Conservation (phyloP, 1,139 yeast species). For the Blastobotrys ciferrii region DNA sequence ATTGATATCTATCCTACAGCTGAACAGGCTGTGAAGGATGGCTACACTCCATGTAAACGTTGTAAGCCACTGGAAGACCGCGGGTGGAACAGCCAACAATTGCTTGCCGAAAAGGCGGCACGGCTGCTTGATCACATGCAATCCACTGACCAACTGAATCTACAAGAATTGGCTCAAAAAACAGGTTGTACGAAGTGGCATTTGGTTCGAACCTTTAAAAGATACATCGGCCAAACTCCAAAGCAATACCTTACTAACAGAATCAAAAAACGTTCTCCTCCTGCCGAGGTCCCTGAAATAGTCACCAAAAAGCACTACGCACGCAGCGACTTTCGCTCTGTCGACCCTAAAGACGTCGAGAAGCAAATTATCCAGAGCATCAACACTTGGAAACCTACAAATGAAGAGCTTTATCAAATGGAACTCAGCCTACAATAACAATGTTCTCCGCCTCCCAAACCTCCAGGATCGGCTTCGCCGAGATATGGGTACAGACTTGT, state of each 20-base stretch:
- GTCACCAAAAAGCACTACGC: constrained; percentile 1
- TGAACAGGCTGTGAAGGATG: not conserved
- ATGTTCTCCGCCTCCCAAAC: too few relatives aligned
- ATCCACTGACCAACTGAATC: not conserved
- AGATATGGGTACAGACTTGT: too few relatives aligned
- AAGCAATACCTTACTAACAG: not conserved
- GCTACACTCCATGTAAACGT: constrained; percentile 3
- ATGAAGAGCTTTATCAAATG: not conserved
- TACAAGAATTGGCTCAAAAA: not conserved
- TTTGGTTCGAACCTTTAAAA: not conserved
- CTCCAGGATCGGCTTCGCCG: too few relatives aligned
- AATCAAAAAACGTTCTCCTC: not conserved
- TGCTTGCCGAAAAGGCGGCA: not conserved
- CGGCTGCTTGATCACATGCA: not conserved
- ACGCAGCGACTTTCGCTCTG: not conserved
- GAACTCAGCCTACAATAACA: not conserved
- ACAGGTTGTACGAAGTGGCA: constrained; percentile 7
- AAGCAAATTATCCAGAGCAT: not conserved
- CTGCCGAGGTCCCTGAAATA: not conserved
- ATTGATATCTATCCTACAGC: constrained; percentile 6
- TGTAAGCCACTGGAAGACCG: not conserved
- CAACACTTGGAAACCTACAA: not conserved
- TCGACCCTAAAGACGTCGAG: not conserved
- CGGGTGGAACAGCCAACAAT: constrained; percentile 4
- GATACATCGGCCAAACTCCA: constrained; percentile 3